Percentiles rank a stretch among this genome's conserved stretches.
Evolutionary conservation across 352 stramenopile genomes (phyloP).

Genomic region (Globisporangium viniferum): DNA sequence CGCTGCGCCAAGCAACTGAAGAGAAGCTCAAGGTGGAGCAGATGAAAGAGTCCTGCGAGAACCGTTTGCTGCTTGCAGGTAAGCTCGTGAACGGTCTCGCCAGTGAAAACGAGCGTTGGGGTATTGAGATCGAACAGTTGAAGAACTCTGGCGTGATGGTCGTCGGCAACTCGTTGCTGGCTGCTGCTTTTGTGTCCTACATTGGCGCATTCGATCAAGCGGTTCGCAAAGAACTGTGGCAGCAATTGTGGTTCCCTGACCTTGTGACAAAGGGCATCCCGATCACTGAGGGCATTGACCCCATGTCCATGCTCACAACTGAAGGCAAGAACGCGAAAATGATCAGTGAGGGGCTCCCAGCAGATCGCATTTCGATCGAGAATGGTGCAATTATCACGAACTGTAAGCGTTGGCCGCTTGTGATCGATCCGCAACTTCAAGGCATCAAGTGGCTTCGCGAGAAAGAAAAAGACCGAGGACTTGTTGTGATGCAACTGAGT

Average conservation of each 20-base stretch:
- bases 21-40: slow-evolving; percentile 97
- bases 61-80: slow-evolving; percentile 90
- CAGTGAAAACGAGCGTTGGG: slow-evolving; percentile 97
- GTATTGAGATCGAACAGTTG: slow-evolving; percentile 95
- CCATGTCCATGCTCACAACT: slow-evolving; percentile 94
- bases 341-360: slow-evolving; percentile 95
- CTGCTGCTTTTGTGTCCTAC: slow-evolving; percentile 97
- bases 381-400: slow-evolving; percentile 97
- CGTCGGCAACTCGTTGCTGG: slow-evolving; percentile 95
- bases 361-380: slow-evolving; percentile 97
- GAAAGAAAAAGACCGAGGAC: slow-evolving; percentile 91
- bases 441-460: slow-evolving; percentile 98
- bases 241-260: slow-evolving; percentile 86
- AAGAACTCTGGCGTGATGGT: slow-evolving; percentile 94
- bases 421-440: slow-evolving; percentile 97
- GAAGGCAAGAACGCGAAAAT: slow-evolving; percentile 97
- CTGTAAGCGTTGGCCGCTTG: slow-evolving; percentile 96
- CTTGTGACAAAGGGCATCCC: slow-evolving; percentile 90
- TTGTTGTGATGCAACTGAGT: slow-evolving; percentile 93
- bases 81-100: slow-evolving; percentile 95
- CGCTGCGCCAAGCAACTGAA: slow-evolving; percentile 91
- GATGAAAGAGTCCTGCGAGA: slow-evolving; percentile 92
- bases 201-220: slow-evolving; percentile 96
- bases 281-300: slow-evolving; percentile 94
- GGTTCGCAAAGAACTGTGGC: slow-evolving; percentile 83